Percentiles rank a stretch among this genome's conserved stretches.
phyloP scores from a whole-genome alignment of 1,284 basidiomycete genomes.

The Moesziomyces sp. region DNA sequence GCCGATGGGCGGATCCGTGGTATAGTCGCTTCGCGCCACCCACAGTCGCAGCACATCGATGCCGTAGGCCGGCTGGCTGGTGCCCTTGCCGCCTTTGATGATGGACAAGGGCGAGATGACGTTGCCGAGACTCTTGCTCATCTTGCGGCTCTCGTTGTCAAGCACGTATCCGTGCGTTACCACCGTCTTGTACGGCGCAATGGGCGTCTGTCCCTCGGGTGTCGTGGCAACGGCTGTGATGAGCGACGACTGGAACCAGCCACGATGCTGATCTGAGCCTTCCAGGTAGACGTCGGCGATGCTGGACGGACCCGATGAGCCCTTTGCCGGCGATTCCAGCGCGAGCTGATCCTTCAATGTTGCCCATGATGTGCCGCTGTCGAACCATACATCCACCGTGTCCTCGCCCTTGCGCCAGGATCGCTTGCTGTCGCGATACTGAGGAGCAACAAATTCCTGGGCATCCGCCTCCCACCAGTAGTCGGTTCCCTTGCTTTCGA shows the following conservation, averaged over 20 bases:
- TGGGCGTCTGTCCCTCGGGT: conserved; percentile 47
- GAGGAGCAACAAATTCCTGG: conserved; percentile 75
- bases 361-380: conserved; percentile 95
- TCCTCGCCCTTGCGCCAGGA: conserved; percentile 75
- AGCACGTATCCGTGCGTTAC: conserved; percentile 98
- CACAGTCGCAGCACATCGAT: conserved; percentile 89
- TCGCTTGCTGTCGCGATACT: conserved; percentile 32
- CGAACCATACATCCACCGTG: conserved; percentile 99
- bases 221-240: conserved; percentile 79
- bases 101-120: conserved; percentile 85
- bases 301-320: not conserved
- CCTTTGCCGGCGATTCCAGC: not conserved
- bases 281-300: conserved; percentile 91
- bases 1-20: conserved; percentile 87
- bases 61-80: conserved; percentile 81
- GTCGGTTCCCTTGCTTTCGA: conserved; percentile 79
- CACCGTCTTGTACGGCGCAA: conserved; percentile 79
- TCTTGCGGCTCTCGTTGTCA: conserved; percentile 90
- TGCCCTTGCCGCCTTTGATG: conserved; percentile 76
- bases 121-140: conserved; percentile 98
- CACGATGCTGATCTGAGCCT: conserved; percentile 96
- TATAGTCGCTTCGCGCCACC: conserved; percentile 91
- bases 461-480: conserved; percentile 93
- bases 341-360: conserved; percentile 72
- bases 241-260: conserved; percentile 98